Evolutionary conservation across 1,284 basidiomycete species (phyloP).

Genomic region (Trichosporon asahii): DNA sequence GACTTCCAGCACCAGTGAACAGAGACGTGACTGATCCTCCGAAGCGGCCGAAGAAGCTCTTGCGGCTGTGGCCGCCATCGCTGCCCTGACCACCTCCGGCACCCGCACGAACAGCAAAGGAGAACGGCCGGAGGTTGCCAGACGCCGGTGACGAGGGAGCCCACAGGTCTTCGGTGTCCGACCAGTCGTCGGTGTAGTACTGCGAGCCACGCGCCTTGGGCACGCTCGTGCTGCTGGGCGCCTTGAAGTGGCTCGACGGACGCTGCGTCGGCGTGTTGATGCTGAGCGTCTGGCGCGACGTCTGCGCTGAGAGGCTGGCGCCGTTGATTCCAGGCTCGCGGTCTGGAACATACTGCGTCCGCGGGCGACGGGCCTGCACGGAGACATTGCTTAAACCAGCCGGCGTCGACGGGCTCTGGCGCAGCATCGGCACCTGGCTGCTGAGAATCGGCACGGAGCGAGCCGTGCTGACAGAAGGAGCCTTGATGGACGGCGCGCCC

Average conservation of each 20-base stretch:
- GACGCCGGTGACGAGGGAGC: conserved; percentile 32
- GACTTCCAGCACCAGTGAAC: conserved; percentile 67
- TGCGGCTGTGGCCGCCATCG: conserved; percentile 30
- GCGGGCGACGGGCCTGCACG: conserved; percentile 28
- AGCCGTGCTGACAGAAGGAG: conserved; percentile 23
- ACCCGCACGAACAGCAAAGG: conserved; percentile 49
- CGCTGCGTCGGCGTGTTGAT: conserved; percentile 12
- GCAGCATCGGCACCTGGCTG: conserved; percentile 20
- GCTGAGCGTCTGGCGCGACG: conserved; percentile 10
- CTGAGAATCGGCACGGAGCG: conserved; percentile 21
- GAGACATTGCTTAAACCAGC: conserved; percentile 32
- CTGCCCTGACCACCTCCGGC: conserved; percentile 36
- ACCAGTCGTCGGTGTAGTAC: conserved; percentile 22
- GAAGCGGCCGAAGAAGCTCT: conserved; percentile 60
- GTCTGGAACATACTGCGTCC: conserved; percentile 42
- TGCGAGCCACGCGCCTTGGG: conserved; percentile 22
- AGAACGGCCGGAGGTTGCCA: conserved; percentile 46
- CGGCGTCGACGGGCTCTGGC: conserved; percentile 46
- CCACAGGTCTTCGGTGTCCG: conserved; percentile 42
- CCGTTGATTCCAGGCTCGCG: conserved; percentile 27
- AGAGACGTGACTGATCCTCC: conserved; percentile 69
- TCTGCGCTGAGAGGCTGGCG: neutral
- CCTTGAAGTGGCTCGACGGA: conserved; percentile 21
- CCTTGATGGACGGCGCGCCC: conserved; percentile 25
- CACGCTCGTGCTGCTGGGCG: conserved; percentile 15